A percentile compares a stretch with the other conserved stretches of the same genome.
phyloP scores from a whole-genome alignment of 2,329 filamentous ascomycete genomes.

The Exserohilum turcica region DNA sequence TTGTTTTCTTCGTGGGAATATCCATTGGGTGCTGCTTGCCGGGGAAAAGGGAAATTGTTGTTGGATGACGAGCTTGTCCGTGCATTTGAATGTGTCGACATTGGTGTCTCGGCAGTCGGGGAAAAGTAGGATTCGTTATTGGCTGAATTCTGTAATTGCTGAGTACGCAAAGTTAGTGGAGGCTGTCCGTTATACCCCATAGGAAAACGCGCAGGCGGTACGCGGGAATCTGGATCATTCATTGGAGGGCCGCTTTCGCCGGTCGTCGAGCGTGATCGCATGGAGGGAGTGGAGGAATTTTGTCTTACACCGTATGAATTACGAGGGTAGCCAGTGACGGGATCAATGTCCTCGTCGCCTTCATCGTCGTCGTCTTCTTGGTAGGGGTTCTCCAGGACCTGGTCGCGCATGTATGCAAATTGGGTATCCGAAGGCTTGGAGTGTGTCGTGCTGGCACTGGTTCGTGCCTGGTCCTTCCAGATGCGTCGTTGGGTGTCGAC shows the following conservation, averaged over 20 bases:
- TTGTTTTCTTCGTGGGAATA: slow-evolving; percentile 78
- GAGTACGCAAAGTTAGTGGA: slow-evolving; percentile 71
- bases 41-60: slow-evolving; percentile 79
- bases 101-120: slow-evolving; percentile 78
- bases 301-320: slow-evolving; percentile 63
- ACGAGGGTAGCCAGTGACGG: slow-evolving; percentile 40
- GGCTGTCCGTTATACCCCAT: slow-evolving; percentile 58
- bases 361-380: slow-evolving; percentile 64
- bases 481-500: slow-evolving; percentile 74
- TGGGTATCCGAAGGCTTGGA: slow-evolving; percentile 67
- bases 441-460: slow-evolving; percentile 52
- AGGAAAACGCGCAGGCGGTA: slow-evolving; percentile 74
- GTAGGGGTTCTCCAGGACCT: slow-evolving; percentile 81
- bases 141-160: slow-evolving; percentile 62
- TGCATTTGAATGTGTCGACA: slow-evolving; percentile 60
- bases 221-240: slow-evolving; percentile 53
- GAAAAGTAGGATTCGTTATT: slow-evolving; percentile 96
- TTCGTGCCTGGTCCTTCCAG: slow-evolving; percentile 59
- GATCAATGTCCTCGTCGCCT: slow-evolving; percentile 55
- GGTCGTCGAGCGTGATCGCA: slow-evolving; percentile 77
- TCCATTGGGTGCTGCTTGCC: slow-evolving; percentile 69
- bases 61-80: slow-evolving; percentile 74
- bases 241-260: slow-evolving; percentile 66
- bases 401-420: slow-evolving; percentile 79
- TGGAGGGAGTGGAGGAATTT: slow-evolving; percentile 74